Base-by-base conservation (phyloP, 2,329 filamentous ascomycete species). In the Ascochyta rabiei region DNA sequence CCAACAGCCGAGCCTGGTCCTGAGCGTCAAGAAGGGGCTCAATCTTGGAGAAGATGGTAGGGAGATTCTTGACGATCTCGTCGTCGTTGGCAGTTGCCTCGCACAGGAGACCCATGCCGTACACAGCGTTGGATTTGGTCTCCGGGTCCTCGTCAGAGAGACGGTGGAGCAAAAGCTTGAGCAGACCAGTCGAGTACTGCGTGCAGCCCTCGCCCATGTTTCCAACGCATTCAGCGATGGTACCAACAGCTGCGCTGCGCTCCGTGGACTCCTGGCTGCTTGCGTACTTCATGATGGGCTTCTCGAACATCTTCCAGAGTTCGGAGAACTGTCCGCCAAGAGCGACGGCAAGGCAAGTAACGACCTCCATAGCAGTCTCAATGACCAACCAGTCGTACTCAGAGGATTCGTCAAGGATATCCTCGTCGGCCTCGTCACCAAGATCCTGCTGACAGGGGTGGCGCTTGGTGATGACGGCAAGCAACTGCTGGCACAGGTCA, bases 351-450 rank as follows among this genome's bases (percentile, higher is more conserved):
- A 98, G 84, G 33, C 90, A 91, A 46, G 91, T 91, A 45, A 97
- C 82, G 41, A 96, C 91, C 63, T 98, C 95, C 50, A 98, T 85
- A 31, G 91, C 93, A 9, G 92, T 96, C 79, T 99, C 95, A 49
- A 98, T 89, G 46, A 96, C 89, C 16, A 97, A 85, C 95, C 95
- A 98, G 80, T 98, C 95, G 70, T 96, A 96, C 79, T 99, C 95
- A 2, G 93, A 96, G 26, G 89, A 89, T 73, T 92, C 93, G 44
- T 86, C 81, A 12, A 82, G 74, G 48, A 80, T 80, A 43, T 89
- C 86, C 51, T 89, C 86, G 9, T 87, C 81, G n/a, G 87, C 86
- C 59, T 89, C 85, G 65, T 93, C 92, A 51, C 89, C 90, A 19
- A 96, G 85, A 71, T 97, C 93, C 70, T 93, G 86, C 78, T 99